Evolutionary conservation across 2,329 filamentous ascomycete genomes (phyloP).

Genomic region (Fusarium miscanthi): DNA sequence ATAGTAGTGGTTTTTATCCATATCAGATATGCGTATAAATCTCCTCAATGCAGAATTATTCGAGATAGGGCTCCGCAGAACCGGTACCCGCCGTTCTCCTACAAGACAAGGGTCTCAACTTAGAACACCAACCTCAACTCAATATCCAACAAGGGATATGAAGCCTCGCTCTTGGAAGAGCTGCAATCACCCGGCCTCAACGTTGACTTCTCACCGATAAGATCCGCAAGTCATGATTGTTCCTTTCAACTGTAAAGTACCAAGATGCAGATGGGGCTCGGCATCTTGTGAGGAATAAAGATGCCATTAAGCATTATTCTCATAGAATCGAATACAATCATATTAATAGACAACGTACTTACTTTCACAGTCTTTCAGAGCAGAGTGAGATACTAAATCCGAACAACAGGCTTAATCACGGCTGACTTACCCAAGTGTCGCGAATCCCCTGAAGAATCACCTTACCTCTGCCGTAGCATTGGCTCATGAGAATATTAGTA

Average conservation of each 20-base stretch:
- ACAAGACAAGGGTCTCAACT: background rate
- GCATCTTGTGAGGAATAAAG: background rate
- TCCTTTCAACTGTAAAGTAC: background rate
- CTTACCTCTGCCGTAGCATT: background rate
- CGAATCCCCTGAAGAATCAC: background rate
- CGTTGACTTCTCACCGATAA: background rate
- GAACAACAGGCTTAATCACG: background rate
- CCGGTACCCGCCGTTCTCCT: background rate
- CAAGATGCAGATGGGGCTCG: background rate
- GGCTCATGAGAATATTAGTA: background rate
- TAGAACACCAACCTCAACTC: background rate
- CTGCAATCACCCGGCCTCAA: background rate
- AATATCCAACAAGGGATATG: background rate
- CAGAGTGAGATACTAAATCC: background rate
- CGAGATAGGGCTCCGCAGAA: background rate
- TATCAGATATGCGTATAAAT: background rate
- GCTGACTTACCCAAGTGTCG: background rate
- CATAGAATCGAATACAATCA: background rate
- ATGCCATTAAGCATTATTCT: background rate
- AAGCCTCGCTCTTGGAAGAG: slow-evolving; percentile 2
- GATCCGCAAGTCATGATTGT: background rate
- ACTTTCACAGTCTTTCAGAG: background rate
- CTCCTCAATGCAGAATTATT: background rate
- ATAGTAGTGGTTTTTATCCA: background rate
- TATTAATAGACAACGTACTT: background rate